Evolutionary conservation across 371 early-diverging fungal genomes (phyloP).

Genomic region (Amoeboaphelidium protococcarum): DNA sequence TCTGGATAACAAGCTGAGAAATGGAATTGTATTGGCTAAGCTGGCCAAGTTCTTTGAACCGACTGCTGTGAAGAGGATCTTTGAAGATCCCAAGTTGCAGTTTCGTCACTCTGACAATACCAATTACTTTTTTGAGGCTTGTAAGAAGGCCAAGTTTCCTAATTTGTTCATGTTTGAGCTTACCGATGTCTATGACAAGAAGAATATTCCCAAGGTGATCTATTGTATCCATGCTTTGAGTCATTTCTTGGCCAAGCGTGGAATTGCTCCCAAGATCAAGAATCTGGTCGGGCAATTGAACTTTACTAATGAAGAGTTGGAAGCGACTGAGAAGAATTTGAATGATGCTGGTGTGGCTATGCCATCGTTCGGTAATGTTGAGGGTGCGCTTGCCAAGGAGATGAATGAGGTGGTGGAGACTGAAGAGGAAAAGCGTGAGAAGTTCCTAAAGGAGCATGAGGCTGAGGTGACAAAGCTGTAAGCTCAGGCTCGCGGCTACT

Average conservation of each 20-base stretch:
- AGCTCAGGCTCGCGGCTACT: no score
- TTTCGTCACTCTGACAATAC: conserved; percentile 20
- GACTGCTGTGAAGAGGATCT: conserved; percentile 7
- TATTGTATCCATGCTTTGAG: conserved; percentile 18
- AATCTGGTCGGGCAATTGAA: conserved; percentile 1
- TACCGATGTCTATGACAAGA: conserved; percentile 17
- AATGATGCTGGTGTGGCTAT: conserved; percentile 45
- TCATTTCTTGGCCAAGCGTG: not conserved
- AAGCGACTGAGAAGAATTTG: conserved; percentile 22
- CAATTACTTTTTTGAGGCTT: conserved; percentile 10
- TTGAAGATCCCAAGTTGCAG: conserved; percentile 6
- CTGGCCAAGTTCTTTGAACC: conserved; percentile 8
- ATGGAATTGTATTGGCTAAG: conserved; percentile 8
- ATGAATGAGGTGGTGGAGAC: conserved; percentile 11
- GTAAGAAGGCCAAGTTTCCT: conserved; percentile 8
- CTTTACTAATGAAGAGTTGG: not conserved
- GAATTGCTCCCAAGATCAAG: not conserved
- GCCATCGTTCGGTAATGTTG: conserved; percentile 56
- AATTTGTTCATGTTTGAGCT: conserved; percentile 13
- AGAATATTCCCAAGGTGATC: conserved; percentile 18
- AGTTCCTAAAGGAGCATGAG: no score
- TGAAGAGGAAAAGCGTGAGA: conserved; percentile 12
- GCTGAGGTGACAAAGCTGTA: no score
- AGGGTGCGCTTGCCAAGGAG: conserved; percentile 34
- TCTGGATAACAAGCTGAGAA: conserved; percentile 9